Conservation (phyloP, 176 grass and related monocot species). For the Aegilops umbellulata region DNA sequence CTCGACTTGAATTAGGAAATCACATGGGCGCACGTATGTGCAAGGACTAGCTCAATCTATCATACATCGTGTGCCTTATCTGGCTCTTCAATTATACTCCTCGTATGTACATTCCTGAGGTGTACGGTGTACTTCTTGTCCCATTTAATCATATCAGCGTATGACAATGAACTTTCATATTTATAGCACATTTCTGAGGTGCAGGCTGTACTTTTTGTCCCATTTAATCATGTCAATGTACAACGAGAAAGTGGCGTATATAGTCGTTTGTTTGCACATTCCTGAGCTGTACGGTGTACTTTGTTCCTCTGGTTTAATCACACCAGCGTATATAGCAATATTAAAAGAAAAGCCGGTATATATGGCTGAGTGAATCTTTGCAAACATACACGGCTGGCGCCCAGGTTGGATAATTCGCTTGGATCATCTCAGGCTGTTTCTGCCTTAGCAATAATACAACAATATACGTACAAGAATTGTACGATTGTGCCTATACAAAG, state of each 20-base stretch:
- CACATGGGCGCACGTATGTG: neutral
- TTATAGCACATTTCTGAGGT: neutral
- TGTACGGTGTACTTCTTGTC: conserved; percentile 14
- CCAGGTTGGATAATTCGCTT: neutral
- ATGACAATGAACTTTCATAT: neutral
- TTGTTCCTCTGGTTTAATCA: conserved; percentile 11
- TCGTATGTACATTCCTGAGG: neutral
- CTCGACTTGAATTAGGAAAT: neutral
- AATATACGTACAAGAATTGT: conserved; percentile 9
- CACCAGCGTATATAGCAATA: neutral
- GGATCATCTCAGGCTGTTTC: conserved; percentile 24
- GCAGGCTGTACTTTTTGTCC: conserved; percentile 25
- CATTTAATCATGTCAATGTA: conserved; percentile 25
- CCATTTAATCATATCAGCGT: conserved; percentile 20
- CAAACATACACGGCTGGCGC: conserved; percentile 24
- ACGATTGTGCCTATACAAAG: neutral
- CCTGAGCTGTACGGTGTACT: conserved; percentile 29
- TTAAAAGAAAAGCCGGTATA: conserved; percentile 9
- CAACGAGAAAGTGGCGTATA: neutral
- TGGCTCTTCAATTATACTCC: neutral
- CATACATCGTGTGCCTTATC: neutral
- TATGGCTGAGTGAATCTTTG: neutral
- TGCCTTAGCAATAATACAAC: neutral
- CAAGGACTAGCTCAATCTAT: neutral
- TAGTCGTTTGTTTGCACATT: neutral